Evolutionary conservation across 768 basidiomycete genomes (phyloP).

Genomic region (Mycena maculata): DNA sequence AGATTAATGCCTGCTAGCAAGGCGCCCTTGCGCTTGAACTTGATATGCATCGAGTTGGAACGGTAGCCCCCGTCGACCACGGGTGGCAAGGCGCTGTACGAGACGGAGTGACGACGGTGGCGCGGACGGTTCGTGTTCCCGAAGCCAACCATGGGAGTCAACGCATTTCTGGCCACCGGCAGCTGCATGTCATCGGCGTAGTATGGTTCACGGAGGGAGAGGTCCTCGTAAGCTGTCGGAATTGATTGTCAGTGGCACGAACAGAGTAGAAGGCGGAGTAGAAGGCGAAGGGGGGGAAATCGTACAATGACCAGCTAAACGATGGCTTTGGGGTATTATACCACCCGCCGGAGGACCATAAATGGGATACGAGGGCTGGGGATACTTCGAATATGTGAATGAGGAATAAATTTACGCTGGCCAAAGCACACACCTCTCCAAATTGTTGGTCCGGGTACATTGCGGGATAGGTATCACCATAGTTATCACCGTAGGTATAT

Average conservation of each 20-base stretch:
- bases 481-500: conserved; percentile 41
- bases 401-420: background rate
- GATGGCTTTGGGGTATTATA: conserved; percentile 54
- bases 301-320: conserved; percentile 57
- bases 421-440: conserved; percentile 50
- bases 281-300: background rate
- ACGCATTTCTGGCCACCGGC: conserved; percentile 47
- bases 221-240: conserved; percentile 65
- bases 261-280: background rate
- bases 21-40: conserved; percentile 80
- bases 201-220: conserved; percentile 57
- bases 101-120: conserved; percentile 64
- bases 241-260: conserved; percentile 1
- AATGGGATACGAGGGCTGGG: conserved; percentile 58
- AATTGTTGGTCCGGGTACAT: conserved; percentile 56
- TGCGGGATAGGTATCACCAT: conserved; percentile 41
- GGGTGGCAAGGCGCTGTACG: conserved; percentile 52
- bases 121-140: conserved; percentile 46
- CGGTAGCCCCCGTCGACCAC: conserved; percentile 57
- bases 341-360: conserved; percentile 54
- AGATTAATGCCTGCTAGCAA: conserved; percentile 74
- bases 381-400: conserved; percentile 48
- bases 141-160: conserved; percentile 48
- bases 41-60: conserved; percentile 64
- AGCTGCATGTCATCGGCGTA: conserved; percentile 59